phyloP scores from a whole-genome alignment of 2,329 filamentous ascomycete species.

The Aaosphaeria arxii region DNA sequence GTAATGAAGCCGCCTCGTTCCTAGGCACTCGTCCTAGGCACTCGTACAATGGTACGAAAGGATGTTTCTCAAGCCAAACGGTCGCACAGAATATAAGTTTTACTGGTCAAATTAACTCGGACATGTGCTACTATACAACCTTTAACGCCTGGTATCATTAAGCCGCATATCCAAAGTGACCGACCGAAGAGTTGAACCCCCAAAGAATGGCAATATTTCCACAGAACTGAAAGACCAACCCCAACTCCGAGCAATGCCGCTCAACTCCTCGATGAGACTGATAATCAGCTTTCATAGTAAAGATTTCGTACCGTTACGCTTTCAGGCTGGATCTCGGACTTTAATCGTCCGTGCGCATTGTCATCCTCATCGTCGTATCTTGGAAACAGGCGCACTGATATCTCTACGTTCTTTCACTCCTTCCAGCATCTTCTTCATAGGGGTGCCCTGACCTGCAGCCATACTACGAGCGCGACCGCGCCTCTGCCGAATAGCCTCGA shows the following conservation, averaged over 20 bases:
- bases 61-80: too few relatives aligned
- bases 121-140: too few relatives aligned
- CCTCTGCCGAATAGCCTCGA: constrained; percentile 71
- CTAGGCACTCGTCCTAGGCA: too few relatives aligned
- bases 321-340: too few relatives aligned
- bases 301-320: too few relatives aligned
- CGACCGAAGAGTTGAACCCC: neutral
- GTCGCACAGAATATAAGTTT: too few relatives aligned
- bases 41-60: too few relatives aligned
- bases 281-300: constrained; percentile 2
- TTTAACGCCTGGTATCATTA: too few relatives aligned
- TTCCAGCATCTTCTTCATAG: constrained; percentile 57
- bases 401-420: constrained; percentile 47
- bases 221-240: neutral
- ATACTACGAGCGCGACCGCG: constrained; percentile 69
- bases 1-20: too few relatives aligned
- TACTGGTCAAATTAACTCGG: too few relatives aligned
- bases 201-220: neutral
- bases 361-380: constrained; percentile 16
- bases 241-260: constrained; percentile 35
- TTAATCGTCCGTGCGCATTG: too few relatives aligned
- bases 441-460: constrained; percentile 61
- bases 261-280: constrained; percentile 15
- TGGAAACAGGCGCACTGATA: constrained; percentile 44
- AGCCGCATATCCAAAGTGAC: too few relatives aligned